phyloP scores from a whole-genome alignment of 495 filamentous ascomycete species.

The Articulospora tetracladia region DNA sequence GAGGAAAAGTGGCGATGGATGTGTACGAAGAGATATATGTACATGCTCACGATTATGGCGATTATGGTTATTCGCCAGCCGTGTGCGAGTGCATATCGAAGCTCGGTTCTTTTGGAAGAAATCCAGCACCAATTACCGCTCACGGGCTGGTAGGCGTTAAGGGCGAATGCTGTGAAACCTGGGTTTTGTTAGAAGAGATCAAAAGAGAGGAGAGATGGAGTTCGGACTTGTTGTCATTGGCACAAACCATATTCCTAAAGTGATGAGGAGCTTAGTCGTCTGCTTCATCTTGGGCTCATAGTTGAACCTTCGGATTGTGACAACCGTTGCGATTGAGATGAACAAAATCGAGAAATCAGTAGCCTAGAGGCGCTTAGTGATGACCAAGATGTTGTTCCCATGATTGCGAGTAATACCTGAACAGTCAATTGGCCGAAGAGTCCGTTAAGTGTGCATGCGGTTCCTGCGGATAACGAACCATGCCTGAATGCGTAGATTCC shows the following conservation, averaged over 20 bases:
- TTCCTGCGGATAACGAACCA: background rate
- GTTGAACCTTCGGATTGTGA: slow-evolving; percentile 1
- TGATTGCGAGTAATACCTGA: background rate
- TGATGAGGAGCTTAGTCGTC: background rate
- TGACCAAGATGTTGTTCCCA: background rate
- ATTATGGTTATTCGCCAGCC: slow-evolving; percentile 10
- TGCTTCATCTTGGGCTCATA: background rate
- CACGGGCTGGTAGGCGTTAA: slow-evolving; percentile 1
- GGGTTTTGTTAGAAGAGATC: background rate
- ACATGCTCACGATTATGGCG: background rate
- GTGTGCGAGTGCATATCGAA: slow-evolving; percentile 3
- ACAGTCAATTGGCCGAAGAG: slow-evolving; percentile 5
- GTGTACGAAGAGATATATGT: slow-evolving; percentile 5
- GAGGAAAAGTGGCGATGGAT: slow-evolving; percentile 4
- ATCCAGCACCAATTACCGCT: slow-evolving; percentile 14
- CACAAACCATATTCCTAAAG: slow-evolving; percentile 2
- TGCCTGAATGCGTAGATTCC: slow-evolving; percentile 3
- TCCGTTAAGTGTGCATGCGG: slow-evolving; percentile 2
- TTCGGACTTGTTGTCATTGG: slow-evolving; percentile 2
- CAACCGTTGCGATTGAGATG: slow-evolving; percentile 2
- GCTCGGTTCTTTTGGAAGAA: too few relatives aligned
- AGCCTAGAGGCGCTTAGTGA: background rate
- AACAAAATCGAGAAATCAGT: slow-evolving; percentile 10
- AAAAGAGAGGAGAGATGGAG: background rate
- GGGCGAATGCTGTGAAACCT: slow-evolving; percentile 1